phyloP scores from a whole-genome alignment of 2,329 filamentous ascomycete genomes.

The Clarireedia sp. region DNA sequence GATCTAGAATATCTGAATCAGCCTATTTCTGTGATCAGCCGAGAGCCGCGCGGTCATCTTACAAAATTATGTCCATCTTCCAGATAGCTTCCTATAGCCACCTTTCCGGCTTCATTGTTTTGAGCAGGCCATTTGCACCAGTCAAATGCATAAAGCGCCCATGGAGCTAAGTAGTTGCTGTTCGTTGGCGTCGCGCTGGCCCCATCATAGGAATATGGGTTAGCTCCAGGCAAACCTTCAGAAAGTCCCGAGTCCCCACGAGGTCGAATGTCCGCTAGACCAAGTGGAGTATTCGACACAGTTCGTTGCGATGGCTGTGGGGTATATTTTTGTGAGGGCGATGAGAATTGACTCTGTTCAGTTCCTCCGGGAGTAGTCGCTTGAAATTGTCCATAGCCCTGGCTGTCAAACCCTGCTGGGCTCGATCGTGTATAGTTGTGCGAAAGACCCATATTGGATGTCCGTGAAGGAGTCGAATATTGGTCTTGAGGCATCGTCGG shows the following conservation, averaged over 20 bases:
- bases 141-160: conserved; percentile 93
- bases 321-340: conserved; percentile 46
- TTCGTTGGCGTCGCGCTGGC: conserved; percentile 61
- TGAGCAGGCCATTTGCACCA: conserved; percentile 98
- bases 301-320: conserved; percentile 51
- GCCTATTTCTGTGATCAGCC: neutral
- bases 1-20: conserved; percentile 50
- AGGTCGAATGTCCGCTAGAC: conserved; percentile 84
- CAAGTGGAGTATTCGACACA: conserved; percentile 74
- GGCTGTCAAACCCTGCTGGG: conserved; percentile 52
- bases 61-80: conserved; percentile 99
- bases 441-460: conserved; percentile 54
- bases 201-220: conserved; percentile 54
- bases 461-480: conserved; percentile 57
- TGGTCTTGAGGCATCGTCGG: conserved; percentile 50
- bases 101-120: conserved; percentile 74
- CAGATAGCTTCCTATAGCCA: conserved; percentile 90
- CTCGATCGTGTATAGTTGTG: conserved; percentile 82
- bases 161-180: conserved; percentile 89
- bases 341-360: conserved; percentile 53
- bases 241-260: conserved; percentile 74
- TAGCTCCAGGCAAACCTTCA: conserved; percentile 57
- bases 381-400: conserved; percentile 48
- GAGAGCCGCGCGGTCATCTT: conserved; percentile 28
- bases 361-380: conserved; percentile 57